These are phyloP conservation scores for Prunus mongolica DNA, from an alignment of 306 rosid species.

Conservation along the genomic window DNA sequence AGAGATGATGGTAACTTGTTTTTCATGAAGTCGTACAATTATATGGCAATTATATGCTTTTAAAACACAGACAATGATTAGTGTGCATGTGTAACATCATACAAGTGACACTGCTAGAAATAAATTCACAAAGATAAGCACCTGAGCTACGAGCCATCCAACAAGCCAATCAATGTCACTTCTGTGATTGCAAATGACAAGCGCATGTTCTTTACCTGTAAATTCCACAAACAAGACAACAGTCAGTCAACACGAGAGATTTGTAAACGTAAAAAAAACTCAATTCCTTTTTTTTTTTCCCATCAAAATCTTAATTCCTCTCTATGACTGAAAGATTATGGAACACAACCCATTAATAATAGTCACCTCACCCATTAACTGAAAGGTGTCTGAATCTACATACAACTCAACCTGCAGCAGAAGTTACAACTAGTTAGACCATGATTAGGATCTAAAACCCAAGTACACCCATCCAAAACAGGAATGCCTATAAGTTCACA, in stretches of 20 bases:
- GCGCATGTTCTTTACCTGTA: constrained; percentile 82
- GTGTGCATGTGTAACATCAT: not conserved
- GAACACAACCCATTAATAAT: constrained; percentile 4
- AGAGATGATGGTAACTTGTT: not conserved
- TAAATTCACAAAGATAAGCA: constrained; percentile 23
- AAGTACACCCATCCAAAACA: not conserved
- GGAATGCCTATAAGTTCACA: not conserved
- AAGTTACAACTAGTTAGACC: constrained; percentile 25
- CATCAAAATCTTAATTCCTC: not conserved
- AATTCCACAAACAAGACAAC: constrained; percentile 19
- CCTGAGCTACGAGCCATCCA: constrained; percentile 95
- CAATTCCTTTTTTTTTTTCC: not conserved
- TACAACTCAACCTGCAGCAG: constrained; percentile 64
- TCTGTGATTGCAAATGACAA: constrained; percentile 77
- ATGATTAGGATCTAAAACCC: constrained; percentile 13
- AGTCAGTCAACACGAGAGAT: not conserved
- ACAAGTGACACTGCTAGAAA: not conserved
- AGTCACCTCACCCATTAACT: constrained; percentile 56
- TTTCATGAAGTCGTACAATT: not conserved
- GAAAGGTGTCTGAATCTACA: constrained; percentile 59
- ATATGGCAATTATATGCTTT: not conserved
- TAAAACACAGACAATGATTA: not conserved
- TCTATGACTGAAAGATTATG: not conserved
- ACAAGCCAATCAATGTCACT: constrained; percentile 98
- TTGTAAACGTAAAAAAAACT: not conserved